A percentile compares a stretch with the other conserved stretches of the same genome.
Evolutionary conservation across 148 eudicot species (phyloP).

Genomic region (Linanthus parryae): DNA sequence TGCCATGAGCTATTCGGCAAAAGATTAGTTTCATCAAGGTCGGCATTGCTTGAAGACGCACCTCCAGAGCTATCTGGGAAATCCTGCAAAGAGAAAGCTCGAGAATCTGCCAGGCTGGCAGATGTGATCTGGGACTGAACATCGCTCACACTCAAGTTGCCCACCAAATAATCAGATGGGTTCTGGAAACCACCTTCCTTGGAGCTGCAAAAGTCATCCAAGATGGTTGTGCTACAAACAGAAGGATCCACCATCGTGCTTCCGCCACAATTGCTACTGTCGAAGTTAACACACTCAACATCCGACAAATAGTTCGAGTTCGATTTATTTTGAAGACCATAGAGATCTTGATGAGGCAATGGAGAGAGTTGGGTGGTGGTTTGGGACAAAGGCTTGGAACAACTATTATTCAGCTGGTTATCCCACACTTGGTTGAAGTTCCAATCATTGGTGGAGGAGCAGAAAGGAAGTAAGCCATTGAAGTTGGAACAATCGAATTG

Average conservation of each 20-base stretch:
- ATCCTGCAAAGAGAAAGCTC: constrained; percentile 63
- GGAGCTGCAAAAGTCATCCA: constrained; percentile 48
- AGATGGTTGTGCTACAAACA: constrained; percentile 40
- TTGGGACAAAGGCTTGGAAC: constrained; percentile 24
- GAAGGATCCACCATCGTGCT: constrained; percentile 68
- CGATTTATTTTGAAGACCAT: constrained; percentile 18
- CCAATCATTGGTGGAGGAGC: constrained; percentile 43
- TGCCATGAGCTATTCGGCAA: constrained; percentile 73
- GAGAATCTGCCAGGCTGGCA: constrained; percentile 76
- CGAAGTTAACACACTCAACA: constrained; percentile 39
- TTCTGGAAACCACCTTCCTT: constrained; percentile 58
- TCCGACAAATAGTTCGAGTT: constrained; percentile 28
- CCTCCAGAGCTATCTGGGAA: constrained; percentile 78
- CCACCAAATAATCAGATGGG: constrained; percentile 56
- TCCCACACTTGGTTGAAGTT: constrained; percentile 42
- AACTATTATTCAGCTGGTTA: constrained; percentile 30
- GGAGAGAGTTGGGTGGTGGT: constrained; percentile 30
- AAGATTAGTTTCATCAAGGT: constrained; percentile 61
- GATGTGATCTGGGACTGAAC: constrained; percentile 85
- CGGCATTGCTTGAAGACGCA: constrained; percentile 79
- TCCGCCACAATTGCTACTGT: constrained; percentile 61
- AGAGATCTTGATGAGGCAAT: constrained; percentile 36
- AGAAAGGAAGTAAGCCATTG: constrained; percentile 35
- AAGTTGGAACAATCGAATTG: constrained; percentile 41
- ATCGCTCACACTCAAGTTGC: constrained; percentile 67